Evolutionary conservation across 1,284 basidiomycete genomes (phyloP), one percentile per base, ranked within the genome.

Genomic region (Prillingera fragicola): DNA sequence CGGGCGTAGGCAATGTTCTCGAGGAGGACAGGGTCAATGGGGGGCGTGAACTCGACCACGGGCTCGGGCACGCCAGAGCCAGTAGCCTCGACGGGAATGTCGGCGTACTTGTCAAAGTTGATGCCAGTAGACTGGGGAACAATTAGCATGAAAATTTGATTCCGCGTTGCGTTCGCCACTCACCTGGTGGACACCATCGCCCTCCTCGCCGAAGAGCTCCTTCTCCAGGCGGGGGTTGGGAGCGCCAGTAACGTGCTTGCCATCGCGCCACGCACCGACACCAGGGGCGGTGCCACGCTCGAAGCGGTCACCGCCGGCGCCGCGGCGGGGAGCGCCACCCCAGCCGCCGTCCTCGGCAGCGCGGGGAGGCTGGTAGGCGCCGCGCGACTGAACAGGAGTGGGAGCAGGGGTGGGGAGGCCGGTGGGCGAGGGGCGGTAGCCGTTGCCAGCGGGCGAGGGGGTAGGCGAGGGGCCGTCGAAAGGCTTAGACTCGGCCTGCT

Each of bases 91-190:
- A 99, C 92, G 55, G 95, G 95, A 65, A 98, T 98, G 72, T 98
- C 94, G 71, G 95, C 92, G 70, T 98, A 99, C 75, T 95, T 95
- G 78, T 98, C 95, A 67, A 99, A 99, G 78, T 99, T 99, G 77
- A 99, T 97, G 57, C 95, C 95, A 38, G 92, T 95, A 63, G 89
- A 83, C 70, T 92, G 85, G 65, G 81, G 84, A 45, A 79, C 80
- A 14, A 83, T 57, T 37, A 57, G 57, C 43, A 41, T 26, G 23
- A 28, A 26, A 38, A 31, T 43, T 36, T 42, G 48, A 5, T 17
- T 28, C 39, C 27, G 44, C 15, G 17, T 8, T n/a, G 18, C 19
- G 36, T 36, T 43, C n/a, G 41, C 33, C 33, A 55, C 66, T 55
- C 39, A 67, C 67, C 63, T 74, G 73, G 55, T 74, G 71, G 35